Evolutionary conservation across 2,329 filamentous ascomycete genomes (phyloP).

Genomic region (Teratosphaeriaceae sp.): DNA sequence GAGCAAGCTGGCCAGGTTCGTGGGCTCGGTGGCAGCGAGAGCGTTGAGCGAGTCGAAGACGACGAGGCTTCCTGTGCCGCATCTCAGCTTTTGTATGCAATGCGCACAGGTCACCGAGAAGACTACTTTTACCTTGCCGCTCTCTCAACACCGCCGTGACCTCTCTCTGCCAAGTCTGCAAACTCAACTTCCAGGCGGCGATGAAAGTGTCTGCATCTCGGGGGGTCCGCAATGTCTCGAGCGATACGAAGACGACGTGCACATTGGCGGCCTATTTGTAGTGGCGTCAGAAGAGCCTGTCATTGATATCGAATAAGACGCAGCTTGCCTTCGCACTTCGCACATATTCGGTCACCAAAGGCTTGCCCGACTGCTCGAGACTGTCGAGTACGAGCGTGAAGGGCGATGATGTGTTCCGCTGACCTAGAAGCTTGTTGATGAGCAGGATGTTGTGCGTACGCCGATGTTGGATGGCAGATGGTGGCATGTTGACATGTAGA

Average conservation of each 20-base stretch:
- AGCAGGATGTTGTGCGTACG: conserved; percentile 79
- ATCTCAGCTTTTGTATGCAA: neutral
- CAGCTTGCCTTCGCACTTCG: conserved; percentile 61
- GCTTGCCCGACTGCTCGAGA: conserved; percentile 70
- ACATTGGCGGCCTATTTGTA: conserved; percentile 61
- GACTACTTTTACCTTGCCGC: conserved; percentile 17
- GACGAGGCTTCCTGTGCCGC: conserved; percentile 57
- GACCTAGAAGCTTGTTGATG: conserved; percentile 72
- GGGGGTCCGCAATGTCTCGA: conserved; percentile 63
- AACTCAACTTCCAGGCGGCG: conserved; percentile 25
- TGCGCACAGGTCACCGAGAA: neutral
- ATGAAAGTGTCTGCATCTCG: conserved; percentile 62
- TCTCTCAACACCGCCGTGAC: conserved; percentile 17
- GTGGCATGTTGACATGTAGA: conserved; percentile 45
- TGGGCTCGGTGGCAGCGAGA: conserved; percentile 50
- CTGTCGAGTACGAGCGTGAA: conserved; percentile 81
- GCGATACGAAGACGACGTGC: conserved; percentile 70
- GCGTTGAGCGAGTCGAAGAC: conserved; percentile 75
- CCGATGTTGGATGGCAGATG: conserved; percentile 56
- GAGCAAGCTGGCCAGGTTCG: conserved; percentile 61
- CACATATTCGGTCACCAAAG: conserved; percentile 67
- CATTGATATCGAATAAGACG: conserved; percentile 2
- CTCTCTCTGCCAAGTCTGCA: conserved; percentile 26
- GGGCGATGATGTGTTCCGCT: conserved; percentile 73
- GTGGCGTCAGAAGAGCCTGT: neutral